phyloP scores from a whole-genome alignment of 345 rosid species.

The Durio zibethinus region DNA sequence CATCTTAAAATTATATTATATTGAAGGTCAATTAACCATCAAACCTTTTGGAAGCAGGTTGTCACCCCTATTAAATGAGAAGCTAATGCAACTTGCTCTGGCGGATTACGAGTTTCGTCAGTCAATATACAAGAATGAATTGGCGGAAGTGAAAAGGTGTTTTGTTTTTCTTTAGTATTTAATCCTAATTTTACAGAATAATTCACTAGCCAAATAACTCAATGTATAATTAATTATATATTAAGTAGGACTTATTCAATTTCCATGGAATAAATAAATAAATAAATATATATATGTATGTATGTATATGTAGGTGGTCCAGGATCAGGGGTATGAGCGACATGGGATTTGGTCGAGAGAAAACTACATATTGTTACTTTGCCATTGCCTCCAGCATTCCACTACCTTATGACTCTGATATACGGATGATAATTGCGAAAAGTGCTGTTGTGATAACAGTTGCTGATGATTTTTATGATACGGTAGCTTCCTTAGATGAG shows the following conservation, averaged over 20 bases:
- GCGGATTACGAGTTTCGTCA: constrained; percentile 40
- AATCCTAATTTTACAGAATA: neutral
- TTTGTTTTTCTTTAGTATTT: neutral
- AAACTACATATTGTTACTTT: constrained; percentile 55
- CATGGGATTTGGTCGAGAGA: constrained; percentile 66
- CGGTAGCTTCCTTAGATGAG: constrained; percentile 46
- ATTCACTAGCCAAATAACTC: neutral
- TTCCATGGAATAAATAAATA: no score
- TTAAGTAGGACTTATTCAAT: no score
- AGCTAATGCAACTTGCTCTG: constrained; percentile 40
- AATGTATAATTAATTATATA: neutral
- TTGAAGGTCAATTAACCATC: neutral
- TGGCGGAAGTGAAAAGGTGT: constrained; percentile 48
- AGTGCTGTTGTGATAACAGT: constrained; percentile 45
- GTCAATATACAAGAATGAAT: constrained; percentile 39
- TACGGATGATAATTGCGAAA: constrained; percentile 40
- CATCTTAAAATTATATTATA: neutral
- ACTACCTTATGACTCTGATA: constrained; percentile 34
- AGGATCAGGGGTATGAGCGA: constrained; percentile 41
- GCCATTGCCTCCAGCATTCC: constrained; percentile 35
- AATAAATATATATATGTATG: no score
- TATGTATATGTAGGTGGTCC: constrained; percentile 47
- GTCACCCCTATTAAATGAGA: constrained; percentile 23
- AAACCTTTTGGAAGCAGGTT: constrained; percentile 30
- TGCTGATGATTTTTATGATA: constrained; percentile 66